Base-by-base conservation (phyloP, 768 basidiomycete species). In the Suillus occidentalis region DNA sequence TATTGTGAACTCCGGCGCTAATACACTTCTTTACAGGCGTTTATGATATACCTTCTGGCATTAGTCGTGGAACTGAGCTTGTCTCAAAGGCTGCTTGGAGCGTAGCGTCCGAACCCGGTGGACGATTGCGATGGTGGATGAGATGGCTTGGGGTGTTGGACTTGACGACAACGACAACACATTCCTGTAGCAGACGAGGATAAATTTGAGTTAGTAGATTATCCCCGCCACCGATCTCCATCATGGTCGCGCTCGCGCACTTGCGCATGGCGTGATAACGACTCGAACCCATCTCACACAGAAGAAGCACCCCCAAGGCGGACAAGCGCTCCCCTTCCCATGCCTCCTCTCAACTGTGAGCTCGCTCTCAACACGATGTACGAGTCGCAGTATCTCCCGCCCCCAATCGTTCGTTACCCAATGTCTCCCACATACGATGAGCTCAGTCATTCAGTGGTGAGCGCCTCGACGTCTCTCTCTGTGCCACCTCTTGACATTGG, bases 11-110 rank as follows among this genome's bases (percentile, higher is more conserved):
- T 64, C 20, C 34, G 60, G 53, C 58, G 53, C 64, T 69, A 65
- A 63, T 69, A 16, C 37, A 39, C 61, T 20, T 37, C n/a, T 67
- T 37, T 52, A 28, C 69, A 94, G 92, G 90, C 67, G 83, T 77
- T 2, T 93, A 85, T 70, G 83, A 85, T 4, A 78, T 87, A 65
- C 89, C 87, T 8, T 67, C 74, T 37, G 81, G 79, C 43, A 82
- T 89, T 65, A 84, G 88, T 6, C 83, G 82, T 56, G 86, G 87
- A 9, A 87, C 88, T 3, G 85, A 88, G 72, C 83, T 83, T 53
- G 87, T 96, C 80, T 98, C 47, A 78, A 79, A 55, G 96, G 96
- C 1, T 97, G 95, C 73, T 79, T 99, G 31, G 87, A 93, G 64
- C 83, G 81, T 36, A 83, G 86, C 36, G 80, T 87, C 13, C 68